Percentiles rank a stretch among this genome's conserved stretches.
phyloP scores from a whole-genome alignment of 1,139 yeast species.

The Candida labiduridarum region DNA sequence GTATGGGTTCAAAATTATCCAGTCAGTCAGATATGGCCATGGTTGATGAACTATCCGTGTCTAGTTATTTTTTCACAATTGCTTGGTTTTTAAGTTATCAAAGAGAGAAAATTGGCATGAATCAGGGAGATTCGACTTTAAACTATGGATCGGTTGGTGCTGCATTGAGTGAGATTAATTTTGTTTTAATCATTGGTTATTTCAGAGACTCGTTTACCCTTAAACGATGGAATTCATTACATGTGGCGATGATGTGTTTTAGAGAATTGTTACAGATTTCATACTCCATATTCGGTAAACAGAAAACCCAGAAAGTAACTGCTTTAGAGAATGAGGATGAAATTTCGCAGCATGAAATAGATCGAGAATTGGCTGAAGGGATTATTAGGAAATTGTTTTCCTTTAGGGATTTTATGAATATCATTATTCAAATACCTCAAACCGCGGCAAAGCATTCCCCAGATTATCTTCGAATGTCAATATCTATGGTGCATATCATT shows the following conservation, averaged over 20 bases:
- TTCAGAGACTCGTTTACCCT: constrained; percentile 56
- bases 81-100: constrained; percentile 68
- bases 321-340: constrained; percentile 31
- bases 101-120: constrained; percentile 26
- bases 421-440: constrained; percentile 63
- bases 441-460: constrained; percentile 69
- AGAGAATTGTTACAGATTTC: constrained; percentile 64
- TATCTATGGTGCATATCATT: constrained; percentile 68
- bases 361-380: constrained; percentile 51
- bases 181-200: constrained; percentile 59
- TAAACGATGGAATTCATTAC: constrained; percentile 58
- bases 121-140: constrained; percentile 22
- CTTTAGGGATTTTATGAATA: constrained; percentile 62
- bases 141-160: constrained; percentile 70
- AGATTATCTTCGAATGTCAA: constrained; percentile 59
- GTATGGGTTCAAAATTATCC: constrained; percentile 17
- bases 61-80: constrained; percentile 57
- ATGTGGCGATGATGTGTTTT: constrained; percentile 72
- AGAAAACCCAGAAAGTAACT: constrained; percentile 29
- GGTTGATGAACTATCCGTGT: constrained; percentile 41
- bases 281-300: constrained; percentile 48
- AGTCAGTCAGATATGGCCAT: constrained; percentile 33
- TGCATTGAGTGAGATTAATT: constrained; percentile 65
- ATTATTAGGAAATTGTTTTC: constrained; percentile 57
- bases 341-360: constrained; percentile 51